A percentile compares a stretch with the other conserved stretches of the same genome.
Evolutionary conservation across 2,329 filamentous ascomycete species (phyloP).

Genomic region (Phaeomoniella chlamydospora): DNA sequence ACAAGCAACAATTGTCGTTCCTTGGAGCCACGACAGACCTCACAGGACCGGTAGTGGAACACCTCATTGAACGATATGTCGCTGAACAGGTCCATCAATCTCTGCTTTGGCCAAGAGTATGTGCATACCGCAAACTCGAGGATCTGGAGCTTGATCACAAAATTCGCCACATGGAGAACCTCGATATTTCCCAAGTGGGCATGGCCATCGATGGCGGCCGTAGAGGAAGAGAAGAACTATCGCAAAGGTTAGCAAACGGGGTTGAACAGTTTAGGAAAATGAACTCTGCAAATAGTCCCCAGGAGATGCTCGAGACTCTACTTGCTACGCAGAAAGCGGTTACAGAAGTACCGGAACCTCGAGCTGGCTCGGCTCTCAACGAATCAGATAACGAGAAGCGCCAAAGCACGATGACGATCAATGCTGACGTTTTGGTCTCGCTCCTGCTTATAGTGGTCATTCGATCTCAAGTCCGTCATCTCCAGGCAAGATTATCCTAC

Average conservation of each 20-base stretch:
- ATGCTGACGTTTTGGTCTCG: constrained; percentile 87
- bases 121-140: constrained; percentile 61
- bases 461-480: constrained; percentile 68
- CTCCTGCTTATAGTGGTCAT: constrained; percentile 86
- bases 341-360: constrained; percentile 37
- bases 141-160: constrained; percentile 80
- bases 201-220: constrained; percentile 70
- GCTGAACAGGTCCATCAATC: constrained; percentile 79
- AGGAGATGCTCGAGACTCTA: constrained; percentile 76
- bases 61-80: constrained; percentile 87
- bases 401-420: constrained; percentile 46
- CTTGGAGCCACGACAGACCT: constrained; percentile 86
- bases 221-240: constrained; percentile 66
- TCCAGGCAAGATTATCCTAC: constrained; percentile 81
- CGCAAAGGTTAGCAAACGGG: constrained; percentile 59
- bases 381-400: constrained; percentile 33
- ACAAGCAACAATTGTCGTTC: constrained; percentile 86
- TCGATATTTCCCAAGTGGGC: constrained; percentile 90
- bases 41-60: constrained; percentile 81
- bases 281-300: constrained; percentile 59
- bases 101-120: constrained; percentile 71
- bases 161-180: constrained; percentile 81
- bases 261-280: constrained; percentile 86
- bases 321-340: constrained; percentile 71
- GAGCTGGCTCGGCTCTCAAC: constrained; percentile 15